Evolutionary conservation across 2,329 filamentous ascomycete genomes (phyloP).

Genomic region (Cordyceps pruinosa): DNA sequence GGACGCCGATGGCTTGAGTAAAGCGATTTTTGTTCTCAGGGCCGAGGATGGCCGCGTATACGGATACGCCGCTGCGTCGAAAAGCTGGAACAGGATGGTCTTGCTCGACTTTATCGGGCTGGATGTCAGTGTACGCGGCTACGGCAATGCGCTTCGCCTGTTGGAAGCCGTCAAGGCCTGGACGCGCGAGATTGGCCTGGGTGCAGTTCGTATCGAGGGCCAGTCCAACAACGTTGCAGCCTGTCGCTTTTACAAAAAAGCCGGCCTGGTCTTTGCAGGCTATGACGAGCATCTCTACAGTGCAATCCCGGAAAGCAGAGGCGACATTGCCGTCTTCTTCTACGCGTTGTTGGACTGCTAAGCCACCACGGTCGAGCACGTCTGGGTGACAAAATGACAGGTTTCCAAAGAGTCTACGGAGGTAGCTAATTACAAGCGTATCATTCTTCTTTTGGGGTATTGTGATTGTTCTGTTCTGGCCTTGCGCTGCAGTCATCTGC

Average conservation of each 20-base stretch:
- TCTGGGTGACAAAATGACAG: too few species aligned
- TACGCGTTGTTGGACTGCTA: conserved; percentile 12
- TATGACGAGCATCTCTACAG: conserved; percentile 17
- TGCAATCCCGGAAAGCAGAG: conserved; percentile 9
- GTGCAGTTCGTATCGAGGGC: conserved; percentile 12
- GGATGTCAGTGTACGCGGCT: conserved; percentile 13
- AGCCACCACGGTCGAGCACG: too few species aligned
- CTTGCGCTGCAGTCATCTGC: background rate
- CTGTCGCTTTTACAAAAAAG: conserved; percentile 15
- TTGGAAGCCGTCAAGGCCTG: conserved; percentile 14
- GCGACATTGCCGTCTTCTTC: conserved; percentile 16
- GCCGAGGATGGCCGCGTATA: background rate
- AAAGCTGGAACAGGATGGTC: conserved; percentile 17
- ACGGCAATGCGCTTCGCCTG: conserved; percentile 12
- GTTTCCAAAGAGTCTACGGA: too few species aligned
- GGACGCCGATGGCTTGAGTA: conserved; percentile 1
- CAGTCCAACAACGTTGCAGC: conserved; percentile 16
- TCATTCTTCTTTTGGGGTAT: background rate
- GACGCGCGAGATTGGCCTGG: conserved; percentile 14
- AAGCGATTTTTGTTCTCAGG: conserved; percentile 4
- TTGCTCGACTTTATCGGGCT: conserved; percentile 14
- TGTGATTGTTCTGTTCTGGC: background rate
- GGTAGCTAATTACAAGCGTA: too few species aligned
- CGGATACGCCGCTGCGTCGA: conserved; percentile 14
- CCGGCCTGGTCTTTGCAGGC: conserved; percentile 15